phyloP scores from a whole-genome alignment of 2,329 filamentous ascomycete genomes.

The Fusarium fracticaudum region DNA sequence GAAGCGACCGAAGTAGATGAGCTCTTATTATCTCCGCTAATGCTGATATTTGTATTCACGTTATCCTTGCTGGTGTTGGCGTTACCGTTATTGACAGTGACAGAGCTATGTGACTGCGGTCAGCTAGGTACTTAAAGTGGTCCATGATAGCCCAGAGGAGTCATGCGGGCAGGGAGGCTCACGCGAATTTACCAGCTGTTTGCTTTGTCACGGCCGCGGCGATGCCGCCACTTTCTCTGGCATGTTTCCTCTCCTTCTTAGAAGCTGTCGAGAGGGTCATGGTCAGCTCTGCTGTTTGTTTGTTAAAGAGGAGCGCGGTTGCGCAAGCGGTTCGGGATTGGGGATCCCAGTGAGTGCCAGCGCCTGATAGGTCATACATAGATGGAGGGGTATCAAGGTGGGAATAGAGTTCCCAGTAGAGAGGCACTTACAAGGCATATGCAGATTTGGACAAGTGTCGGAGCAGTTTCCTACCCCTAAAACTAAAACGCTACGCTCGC shows the following conservation, averaged over 20 bases:
- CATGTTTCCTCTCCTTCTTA: conserved; percentile 66
- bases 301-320: conserved; percentile 18
- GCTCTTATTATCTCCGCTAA: conserved; percentile 48
- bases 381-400: conserved; percentile 20
- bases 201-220: conserved; percentile 64
- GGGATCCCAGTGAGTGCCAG: not conserved
- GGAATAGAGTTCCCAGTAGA: conserved; percentile 8
- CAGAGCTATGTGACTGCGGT: conserved; percentile 36
- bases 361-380: conserved; percentile 16
- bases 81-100: conserved; percentile 40
- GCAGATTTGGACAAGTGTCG: conserved; percentile 43
- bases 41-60: conserved; percentile 38
- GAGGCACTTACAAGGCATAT: conserved; percentile 50
- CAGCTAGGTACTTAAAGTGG: conserved; percentile 34
- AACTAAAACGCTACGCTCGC: conserved; percentile 32
- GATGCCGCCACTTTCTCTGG: conserved; percentile 62
- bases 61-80: conserved; percentile 46
- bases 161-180: conserved; percentile 48
- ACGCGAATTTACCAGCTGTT: conserved; percentile 62
- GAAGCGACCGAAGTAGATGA: conserved; percentile 55
- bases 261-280: conserved; percentile 48
- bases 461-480: conserved; percentile 47
- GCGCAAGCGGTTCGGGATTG: conserved; percentile 22
- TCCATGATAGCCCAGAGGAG: conserved; percentile 31
- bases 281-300: conserved; percentile 33